phyloP scores from a whole-genome alignment of 2,329 filamentous ascomycete genomes.

The Pseudocercospora ulei region DNA sequence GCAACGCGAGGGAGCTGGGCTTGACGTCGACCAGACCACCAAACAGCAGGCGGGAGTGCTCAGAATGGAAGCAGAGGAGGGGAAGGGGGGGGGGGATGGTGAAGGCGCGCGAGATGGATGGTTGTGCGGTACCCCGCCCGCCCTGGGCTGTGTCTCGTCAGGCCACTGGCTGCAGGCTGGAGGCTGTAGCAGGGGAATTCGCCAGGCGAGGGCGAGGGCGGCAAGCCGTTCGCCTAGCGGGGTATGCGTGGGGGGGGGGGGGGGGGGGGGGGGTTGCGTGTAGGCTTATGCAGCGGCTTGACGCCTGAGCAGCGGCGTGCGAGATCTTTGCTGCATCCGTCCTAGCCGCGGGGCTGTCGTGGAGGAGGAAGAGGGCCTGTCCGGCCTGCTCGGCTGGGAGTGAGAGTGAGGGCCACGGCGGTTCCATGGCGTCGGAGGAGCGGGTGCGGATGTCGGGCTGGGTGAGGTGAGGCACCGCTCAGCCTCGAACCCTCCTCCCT shows the following conservation, averaged over 20 bases:
- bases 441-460: no score
- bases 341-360: constrained; percentile 17
- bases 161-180: constrained; percentile 4
- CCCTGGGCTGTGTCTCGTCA: constrained; percentile 9
- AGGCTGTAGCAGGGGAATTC: constrained; percentile 4
- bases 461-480: constrained; percentile 1
- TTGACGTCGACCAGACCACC: constrained; percentile 20
- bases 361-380: constrained; percentile 12
- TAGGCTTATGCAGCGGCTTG: constrained; percentile 15
- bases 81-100: no score
- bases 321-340: constrained; percentile 10
- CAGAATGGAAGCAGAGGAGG: constrained; percentile 12
- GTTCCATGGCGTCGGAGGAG: no score
- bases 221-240: constrained; percentile 13
- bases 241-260: constrained; percentile 16
- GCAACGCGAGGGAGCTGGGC: constrained; percentile 17
- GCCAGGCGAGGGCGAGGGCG: constrained; percentile 2
- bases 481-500: no score
- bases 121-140: constrained; percentile 10
- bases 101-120: constrained; percentile 11
- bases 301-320: constrained; percentile 12
- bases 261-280: constrained; percentile 10
- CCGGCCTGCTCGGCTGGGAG: no score
- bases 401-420: no score
- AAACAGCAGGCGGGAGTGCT: constrained; percentile 19